These are phyloP conservation scores for Daedalea quercina DNA, from an alignment of 768 basidiomycete genomes.

Conservation along the genomic window DNA sequence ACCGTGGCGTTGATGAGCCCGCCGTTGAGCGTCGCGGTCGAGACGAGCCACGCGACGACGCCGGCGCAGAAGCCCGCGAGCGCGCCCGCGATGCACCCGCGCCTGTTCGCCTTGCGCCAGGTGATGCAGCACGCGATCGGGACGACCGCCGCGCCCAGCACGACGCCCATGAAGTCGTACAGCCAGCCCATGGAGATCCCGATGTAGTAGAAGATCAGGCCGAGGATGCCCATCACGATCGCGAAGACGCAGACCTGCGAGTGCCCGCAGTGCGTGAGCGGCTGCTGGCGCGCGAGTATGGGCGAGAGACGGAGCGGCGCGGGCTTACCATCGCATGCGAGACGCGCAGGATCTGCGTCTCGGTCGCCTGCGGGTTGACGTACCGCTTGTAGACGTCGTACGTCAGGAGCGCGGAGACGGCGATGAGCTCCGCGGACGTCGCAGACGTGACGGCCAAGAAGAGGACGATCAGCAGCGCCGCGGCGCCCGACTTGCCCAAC, in stretches of 20 bases:
- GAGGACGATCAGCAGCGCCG: constrained; percentile 70
- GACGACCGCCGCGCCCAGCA: constrained; percentile 79
- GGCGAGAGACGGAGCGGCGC: not conserved
- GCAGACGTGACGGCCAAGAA: constrained; percentile 87
- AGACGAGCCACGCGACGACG: constrained; percentile 79
- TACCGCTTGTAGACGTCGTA: constrained; percentile 88
- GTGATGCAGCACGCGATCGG: constrained; percentile 84
- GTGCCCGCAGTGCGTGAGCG: no score
- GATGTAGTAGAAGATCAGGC: constrained; percentile 83
- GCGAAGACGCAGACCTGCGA: constrained; percentile 61
- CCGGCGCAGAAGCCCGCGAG: constrained; percentile 64
- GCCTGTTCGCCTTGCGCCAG: constrained; percentile 82
- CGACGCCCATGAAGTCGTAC: constrained; percentile 86
- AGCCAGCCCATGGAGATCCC: constrained; percentile 94
- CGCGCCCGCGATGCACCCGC: constrained; percentile 74
- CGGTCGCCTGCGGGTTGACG: constrained; percentile 77
- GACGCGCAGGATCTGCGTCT: constrained; percentile 59
- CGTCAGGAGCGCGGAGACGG: constrained; percentile 76
- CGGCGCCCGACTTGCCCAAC: constrained; percentile 73
- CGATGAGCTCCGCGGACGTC: constrained; percentile 86
- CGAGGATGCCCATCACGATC: constrained; percentile 75
- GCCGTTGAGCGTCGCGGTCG: constrained; percentile 63
- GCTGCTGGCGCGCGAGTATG: no score
- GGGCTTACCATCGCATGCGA: constrained; percentile 56
- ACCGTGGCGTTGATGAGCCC: constrained; percentile 67